Base-by-base conservation (phyloP, 495 filamentous ascomycete genomes). In the Aspergillus incahuasiensis region DNA sequence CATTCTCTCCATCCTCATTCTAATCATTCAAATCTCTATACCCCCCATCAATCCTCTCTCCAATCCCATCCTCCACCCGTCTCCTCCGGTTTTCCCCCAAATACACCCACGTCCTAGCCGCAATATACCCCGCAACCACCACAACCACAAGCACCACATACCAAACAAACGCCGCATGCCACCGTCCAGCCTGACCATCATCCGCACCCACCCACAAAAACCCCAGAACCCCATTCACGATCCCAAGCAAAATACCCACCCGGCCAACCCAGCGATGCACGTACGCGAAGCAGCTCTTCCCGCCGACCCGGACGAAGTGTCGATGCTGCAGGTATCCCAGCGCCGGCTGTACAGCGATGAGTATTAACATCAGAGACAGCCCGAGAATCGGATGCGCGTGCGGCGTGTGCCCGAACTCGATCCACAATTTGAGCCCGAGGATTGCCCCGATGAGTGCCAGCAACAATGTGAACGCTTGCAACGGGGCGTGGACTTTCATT, bases 211-310 rank as follows among this genome's bases (percentile, higher is more conserved):
- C 67, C n/a, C 86, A 64, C 22, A 71, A 54, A 13, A 90, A 73
- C 0, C 88, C 88, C 5, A 89, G 67, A 0, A 88, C 87, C 48
- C 81, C 88, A 66, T 90, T 91, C 52, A 90, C 72, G 32, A 89
- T 73, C 2, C 83, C 89, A n/a, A 88, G 60, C 3, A 76, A 61
- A 21, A 91, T 76, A 32, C 89, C 58, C 6, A 67, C 42, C 1
- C 89, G 80, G 4, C 88, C 89, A 55, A 77, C 81, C 87, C 88
- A 90, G 60, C 86, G 82, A 63, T 92, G 89, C 4, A 69, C 61
- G 52, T 83, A 70, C n/a, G 78, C 80, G 65, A 85, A 73, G 5
- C 73, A 6, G 11, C 79, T 79, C 12, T 84, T 84, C 6, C 55
- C 41, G 22, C 74, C 64, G 1, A 69, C 64, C 55, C 77, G 78